Evolutionary conservation across 2,329 filamentous ascomycete genomes (phyloP).

Genomic region (Arthrobotrys iridis): DNA sequence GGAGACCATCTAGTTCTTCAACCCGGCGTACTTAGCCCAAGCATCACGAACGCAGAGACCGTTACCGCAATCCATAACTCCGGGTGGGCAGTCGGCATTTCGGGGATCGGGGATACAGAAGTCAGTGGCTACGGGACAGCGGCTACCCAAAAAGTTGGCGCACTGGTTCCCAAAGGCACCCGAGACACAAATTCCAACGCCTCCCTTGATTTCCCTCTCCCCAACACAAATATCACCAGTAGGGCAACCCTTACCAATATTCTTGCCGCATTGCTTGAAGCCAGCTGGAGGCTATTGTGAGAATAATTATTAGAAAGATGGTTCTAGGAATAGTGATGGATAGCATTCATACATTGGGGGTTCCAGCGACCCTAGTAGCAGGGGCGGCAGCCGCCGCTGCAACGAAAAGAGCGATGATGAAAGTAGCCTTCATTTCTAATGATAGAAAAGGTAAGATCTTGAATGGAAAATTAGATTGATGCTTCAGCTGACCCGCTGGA

Average conservation of each 20-base stretch:
- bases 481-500: no score
- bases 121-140: background rate
- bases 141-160: conserved; percentile 16
- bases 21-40: conserved; percentile 9
- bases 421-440: conserved; percentile 39
- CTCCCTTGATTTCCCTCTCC: conserved; percentile 27
- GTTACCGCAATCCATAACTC: conserved; percentile 39
- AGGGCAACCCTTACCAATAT: background rate
- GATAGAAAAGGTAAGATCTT: background rate
- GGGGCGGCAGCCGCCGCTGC: conserved; percentile 28
- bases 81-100: conserved; percentile 33
- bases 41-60: conserved; percentile 29
- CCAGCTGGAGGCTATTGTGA: background rate
- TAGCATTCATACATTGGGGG: background rate
- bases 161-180: conserved; percentile 9
- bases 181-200: conserved; percentile 12
- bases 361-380: background rate
- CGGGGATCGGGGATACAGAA: conserved; percentile 37
- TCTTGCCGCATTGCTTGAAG: conserved; percentile 12
- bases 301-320: background rate
- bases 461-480: background rate
- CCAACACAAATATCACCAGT: conserved; percentile 27
- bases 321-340: background rate
- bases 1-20: conserved; percentile 21
- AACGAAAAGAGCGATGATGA: conserved; percentile 31